These are phyloP conservation scores for Lomentospora prolificans DNA, from an alignment of 2,329 filamentous ascomycete genomes.

Conservation along the genomic window DNA sequence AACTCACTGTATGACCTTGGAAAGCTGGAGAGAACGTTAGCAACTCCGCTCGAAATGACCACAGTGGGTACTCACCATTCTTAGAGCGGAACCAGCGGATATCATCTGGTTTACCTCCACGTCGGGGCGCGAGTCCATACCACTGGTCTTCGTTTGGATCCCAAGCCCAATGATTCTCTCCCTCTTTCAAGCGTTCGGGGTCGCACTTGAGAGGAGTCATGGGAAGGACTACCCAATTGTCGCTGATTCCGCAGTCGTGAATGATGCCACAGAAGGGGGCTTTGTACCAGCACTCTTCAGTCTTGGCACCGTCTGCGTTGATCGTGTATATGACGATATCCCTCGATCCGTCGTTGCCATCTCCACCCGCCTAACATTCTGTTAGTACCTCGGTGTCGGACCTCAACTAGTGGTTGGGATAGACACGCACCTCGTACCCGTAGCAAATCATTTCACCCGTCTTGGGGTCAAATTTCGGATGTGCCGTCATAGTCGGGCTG, in stretches of 20 bases:
- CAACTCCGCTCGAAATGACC: neutral
- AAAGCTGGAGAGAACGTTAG: conserved; percentile 21
- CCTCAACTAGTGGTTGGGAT: neutral
- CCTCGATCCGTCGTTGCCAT: conserved; percentile 20
- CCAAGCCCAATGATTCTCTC: conserved; percentile 8
- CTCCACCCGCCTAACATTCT: neutral
- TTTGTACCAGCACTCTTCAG: conserved; percentile 23
- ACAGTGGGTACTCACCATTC: conserved; percentile 3
- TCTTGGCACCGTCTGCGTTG: conserved; percentile 18
- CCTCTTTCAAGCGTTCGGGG: conserved; percentile 1
- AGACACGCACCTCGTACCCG: conserved; percentile 30
- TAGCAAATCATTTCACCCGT: conserved; percentile 29
- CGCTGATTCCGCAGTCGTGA: conserved; percentile 30
- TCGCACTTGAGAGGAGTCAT: conserved; percentile 7
- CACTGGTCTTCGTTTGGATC: conserved; percentile 7
- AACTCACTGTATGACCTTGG: conserved; percentile 36
- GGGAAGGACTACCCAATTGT: conserved; percentile 12
- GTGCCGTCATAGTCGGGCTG: conserved; percentile 28
- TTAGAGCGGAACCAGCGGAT: conserved; percentile 9
- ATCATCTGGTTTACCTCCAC: conserved; percentile 11
- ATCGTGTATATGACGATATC: conserved; percentile 27
- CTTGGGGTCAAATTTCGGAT: conserved; percentile 30
- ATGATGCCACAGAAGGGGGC: conserved; percentile 27
- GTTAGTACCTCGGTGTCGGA: neutral
- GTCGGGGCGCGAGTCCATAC: conserved; percentile 3